Base-by-base conservation (phyloP, 2,329 filamentous ascomycete genomes). In the Penicillium sp. region DNA sequence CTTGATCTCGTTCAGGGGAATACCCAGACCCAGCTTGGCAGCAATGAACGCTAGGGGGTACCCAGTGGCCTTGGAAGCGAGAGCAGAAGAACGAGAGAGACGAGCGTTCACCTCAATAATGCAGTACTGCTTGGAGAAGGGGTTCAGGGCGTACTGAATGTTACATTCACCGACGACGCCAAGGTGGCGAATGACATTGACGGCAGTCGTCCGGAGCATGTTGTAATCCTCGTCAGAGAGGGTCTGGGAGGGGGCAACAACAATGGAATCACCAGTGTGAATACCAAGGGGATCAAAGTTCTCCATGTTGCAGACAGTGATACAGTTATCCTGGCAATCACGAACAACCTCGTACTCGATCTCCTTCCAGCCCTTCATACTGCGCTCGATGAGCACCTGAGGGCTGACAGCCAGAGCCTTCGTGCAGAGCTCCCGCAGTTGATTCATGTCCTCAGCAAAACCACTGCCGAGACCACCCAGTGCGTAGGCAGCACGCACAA, bases 361-460 rank as follows among this genome's bases (percentile, higher is more conserved):
- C 77, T 99, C 94, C 77, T 99, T 99, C 94, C 94, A 99, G 56
- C 94, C 94, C 80, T 97, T 97, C 93, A 99, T 97, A 79, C 91
- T 96, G 74, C 90, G 87, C 80, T 99, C 94, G 67, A 99, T 95
- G 53, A 99, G 84, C 7, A 99, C 90, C 73, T 99, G 94, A 8
- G 94, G 94, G 71, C 91, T 96, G 64, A 90, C 92, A 26, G 94
- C 92, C 64, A 99, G 92, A 6, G 94, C 93, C 77, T 96, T 96
- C 74, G 90, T 88, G 82, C 94, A 97, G 44, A 97, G 88, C 2
- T 93, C 90, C 31, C 89, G 78, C 42, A 97, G 81, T 74, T 99
- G 86, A 2, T 84, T 75, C 65, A 95, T 87, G 73, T 97, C 87
- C 67, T 97, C 88, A 54, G 94, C 94, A 68, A 99, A 99, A 44